Conservation (phyloP, 73 alveolate genomes). For the Tetrahymena elliotti region DNA sequence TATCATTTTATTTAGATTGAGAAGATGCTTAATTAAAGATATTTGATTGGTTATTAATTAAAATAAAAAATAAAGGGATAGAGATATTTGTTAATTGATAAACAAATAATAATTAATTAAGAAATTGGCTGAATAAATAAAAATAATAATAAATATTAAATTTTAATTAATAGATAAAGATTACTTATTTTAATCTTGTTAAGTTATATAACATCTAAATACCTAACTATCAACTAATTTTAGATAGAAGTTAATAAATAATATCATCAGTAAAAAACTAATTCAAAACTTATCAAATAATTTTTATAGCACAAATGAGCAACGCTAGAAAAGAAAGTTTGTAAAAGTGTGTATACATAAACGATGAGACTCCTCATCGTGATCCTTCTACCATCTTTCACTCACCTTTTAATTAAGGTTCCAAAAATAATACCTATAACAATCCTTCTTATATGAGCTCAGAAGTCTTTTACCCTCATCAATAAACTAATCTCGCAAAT, state of each 20-base stretch:
- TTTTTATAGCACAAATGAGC: neutral
- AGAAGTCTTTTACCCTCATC: neutral
- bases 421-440: neutral
- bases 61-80: neutral
- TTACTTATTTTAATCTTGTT: neutral
- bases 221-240: neutral
- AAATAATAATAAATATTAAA: neutral
- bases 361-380: slow-evolving; percentile 1
- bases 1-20: neutral
- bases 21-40: neutral
- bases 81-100: neutral
- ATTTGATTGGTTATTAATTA: neutral
- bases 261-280: neutral
- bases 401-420: neutral
- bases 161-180: neutral
- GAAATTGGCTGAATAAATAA: neutral
- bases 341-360: neutral
- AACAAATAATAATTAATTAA: neutral
- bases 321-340: neutral
- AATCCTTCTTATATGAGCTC: neutral
- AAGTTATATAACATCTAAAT: neutral
- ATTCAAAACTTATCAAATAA: neutral
- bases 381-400: neutral
- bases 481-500: neutral
- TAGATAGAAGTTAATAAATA: neutral